Evolutionary conservation across 345 rosid genomes (phyloP), one percentile per base, ranked within the genome.

Genomic region (Alliaria petiolata): DNA sequence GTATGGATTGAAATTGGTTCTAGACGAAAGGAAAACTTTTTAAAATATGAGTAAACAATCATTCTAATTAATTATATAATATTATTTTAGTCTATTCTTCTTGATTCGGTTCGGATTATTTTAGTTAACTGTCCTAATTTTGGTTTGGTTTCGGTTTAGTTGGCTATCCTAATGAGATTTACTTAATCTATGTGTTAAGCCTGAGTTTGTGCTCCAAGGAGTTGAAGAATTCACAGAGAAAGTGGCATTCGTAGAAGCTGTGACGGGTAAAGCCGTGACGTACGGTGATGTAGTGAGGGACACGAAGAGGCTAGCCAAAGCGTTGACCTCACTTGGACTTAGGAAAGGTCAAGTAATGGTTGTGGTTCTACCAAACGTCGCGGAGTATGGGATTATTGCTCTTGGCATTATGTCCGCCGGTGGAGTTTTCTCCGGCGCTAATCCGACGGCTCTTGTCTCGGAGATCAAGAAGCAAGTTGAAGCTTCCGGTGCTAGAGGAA

Each of bases 381-480:
- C 95, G 0, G 99, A 90, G 77, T 95, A 90, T 66, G 98, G 83
- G 61, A 90, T 92, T 15, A 82, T 88, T 17, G 96, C 86, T 0
- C 86, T 92, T 0, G 98, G 96, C 10, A 85, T 92, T 61, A 95
- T 95, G 99, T 83, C 99, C 15, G 87, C 97, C 5, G 93, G 97
- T 4, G 93, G 86, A 11, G 89, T 95, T 26, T 92, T 89, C 76
- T 95, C 99, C 0, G 99, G 97, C 1, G 93, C 89, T 31, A 92
- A 95, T 74, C 99, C 99, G 0, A 64, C 96, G 0, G 82, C 88
- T 20, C 97, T 82, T 42, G 78, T 83, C 8, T 88, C 89, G 0
- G 98, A 95, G 60, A 82, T 92, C 36, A 84, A 80, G 86, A 92
- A 87, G 75, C 99, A 89, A 76, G 96, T 77, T 7, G 86, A 95